A percentile compares a stretch with the other conserved stretches of the same genome.
Evolutionary conservation across 2,329 filamentous ascomycete genomes (phyloP).

Genomic region (Fusarium sp.): DNA sequence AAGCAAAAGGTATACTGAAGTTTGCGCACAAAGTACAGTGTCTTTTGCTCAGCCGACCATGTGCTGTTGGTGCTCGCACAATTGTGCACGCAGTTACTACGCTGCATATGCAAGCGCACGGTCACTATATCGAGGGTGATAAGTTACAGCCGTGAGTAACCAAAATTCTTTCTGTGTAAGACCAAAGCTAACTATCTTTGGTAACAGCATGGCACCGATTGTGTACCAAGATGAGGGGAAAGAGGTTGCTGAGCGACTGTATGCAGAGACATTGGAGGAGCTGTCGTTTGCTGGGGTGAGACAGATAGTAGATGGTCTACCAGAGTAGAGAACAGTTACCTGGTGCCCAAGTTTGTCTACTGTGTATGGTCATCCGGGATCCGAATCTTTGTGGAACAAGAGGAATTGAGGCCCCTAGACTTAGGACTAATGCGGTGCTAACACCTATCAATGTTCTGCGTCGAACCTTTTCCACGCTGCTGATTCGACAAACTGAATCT

Average conservation of each 20-base stretch:
- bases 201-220: neutral
- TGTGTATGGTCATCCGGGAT: neutral
- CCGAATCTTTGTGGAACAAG: neutral
- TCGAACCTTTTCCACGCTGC: neutral
- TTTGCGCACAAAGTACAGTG: neutral
- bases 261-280: neutral
- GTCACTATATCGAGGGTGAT: neutral
- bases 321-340: neutral
- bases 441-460: neutral
- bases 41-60: neutral
- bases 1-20: neutral
- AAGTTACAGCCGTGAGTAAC: neutral
- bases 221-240: neutral
- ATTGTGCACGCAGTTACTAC: neutral
- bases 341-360: neutral
- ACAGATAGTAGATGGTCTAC: neutral
- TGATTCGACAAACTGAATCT: neutral
- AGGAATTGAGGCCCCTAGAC: neutral
- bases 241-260: neutral
- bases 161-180: fast-evolving
- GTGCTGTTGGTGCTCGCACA: neutral
- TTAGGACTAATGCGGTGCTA: neutral
- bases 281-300: neutral
- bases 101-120: neutral
- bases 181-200: fast-evolving